Evolutionary conservation across 2,329 filamentous ascomycete species (phyloP).

Genomic region (Claviceps sp.): DNA sequence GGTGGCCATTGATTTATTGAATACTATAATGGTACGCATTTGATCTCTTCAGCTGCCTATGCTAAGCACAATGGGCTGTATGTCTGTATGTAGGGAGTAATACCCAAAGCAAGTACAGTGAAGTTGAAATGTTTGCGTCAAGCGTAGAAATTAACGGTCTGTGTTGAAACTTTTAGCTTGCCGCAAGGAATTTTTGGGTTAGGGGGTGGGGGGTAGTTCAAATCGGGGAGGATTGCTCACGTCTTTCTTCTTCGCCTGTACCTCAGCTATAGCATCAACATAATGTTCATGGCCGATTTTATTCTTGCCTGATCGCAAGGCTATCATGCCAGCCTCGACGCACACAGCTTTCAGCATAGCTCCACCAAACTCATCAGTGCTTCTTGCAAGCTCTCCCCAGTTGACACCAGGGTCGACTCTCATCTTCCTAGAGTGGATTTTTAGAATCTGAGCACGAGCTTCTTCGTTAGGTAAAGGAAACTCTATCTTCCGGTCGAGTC

Average conservation of each 20-base stretch:
- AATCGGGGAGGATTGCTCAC: slow-evolving; percentile 24
- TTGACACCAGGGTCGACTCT: slow-evolving; percentile 86
- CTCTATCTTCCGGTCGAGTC: slow-evolving; percentile 93
- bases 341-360: slow-evolving; percentile 97
- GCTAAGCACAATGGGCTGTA: neutral
- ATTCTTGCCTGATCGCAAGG: slow-evolving; percentile 80
- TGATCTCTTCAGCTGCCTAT: neutral
- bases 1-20: neutral
- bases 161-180: slow-evolving; percentile 1
- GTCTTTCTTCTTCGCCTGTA: slow-evolving; percentile 93
- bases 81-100: neutral
- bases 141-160: slow-evolving; percentile 47
- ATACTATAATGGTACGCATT: neutral
- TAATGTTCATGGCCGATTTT: slow-evolving; percentile 98
- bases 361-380: slow-evolving; percentile 96
- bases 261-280: slow-evolving; percentile 94
- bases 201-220: too few species aligned
- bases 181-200: neutral
- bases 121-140: slow-evolving; percentile 13
- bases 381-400: slow-evolving; percentile 89
- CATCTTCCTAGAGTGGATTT: slow-evolving; percentile 98
- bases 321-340: slow-evolving; percentile 98
- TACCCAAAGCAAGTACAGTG: neutral
- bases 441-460: slow-evolving; percentile 88
- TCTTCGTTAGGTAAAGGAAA: slow-evolving; percentile 98